Evolutionary conservation across 208 protist genomes (phyloP), one percentile per base, ranked within the genome.

Genomic region (Trypanosoma melophagium): DNA sequence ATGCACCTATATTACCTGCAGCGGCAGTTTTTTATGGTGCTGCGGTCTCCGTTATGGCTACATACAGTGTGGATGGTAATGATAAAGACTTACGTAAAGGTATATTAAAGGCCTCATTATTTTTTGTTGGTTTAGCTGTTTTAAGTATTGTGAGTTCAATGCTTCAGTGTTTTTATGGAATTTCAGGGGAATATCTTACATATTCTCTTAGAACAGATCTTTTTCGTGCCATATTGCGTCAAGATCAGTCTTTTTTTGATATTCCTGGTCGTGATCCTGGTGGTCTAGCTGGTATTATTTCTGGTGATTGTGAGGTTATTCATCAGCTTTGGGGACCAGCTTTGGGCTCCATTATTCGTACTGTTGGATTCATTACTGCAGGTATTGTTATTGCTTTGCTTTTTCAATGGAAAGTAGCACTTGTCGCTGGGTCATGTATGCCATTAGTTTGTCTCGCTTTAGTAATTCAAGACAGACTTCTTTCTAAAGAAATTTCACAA

Each of bases 171-270:
- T 76, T 80, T 61, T 76, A 80, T 51, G 64, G 56, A 14, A 71
- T 73, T 53, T 69, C 53, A 41, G 74, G 75, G 5, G 75, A 80
- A 55, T 25, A 71, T 28, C 62, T 80, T 8, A 80, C 69, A 35
- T 68, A 55, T 60, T 52, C 47, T 16, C 42, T 80, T 21, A 61
- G 75, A 22, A 55, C n/a, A 16, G 22, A 25, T 53, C 75, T 80
- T 28, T 76, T 77, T 59, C 35, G 35, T 5, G 35, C 66, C 13
- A 68, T 80, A n/a, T 50, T 80, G 1, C 63, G 75, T 12, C 77
- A 83, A 45, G 77, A 83, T 57, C 45, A 69, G 59, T 70, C 61
- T 16, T 83, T 80, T 55, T 83, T 80, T 54, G 77, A 83, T 65
- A 74, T 71, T 31, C 75, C 75, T 44, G 42, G 47, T 31, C 68